These are phyloP conservation scores for Arthrobotrys megalospora DNA, from an alignment of 2,329 filamentous ascomycete species.

Conservation along the genomic window DNA sequence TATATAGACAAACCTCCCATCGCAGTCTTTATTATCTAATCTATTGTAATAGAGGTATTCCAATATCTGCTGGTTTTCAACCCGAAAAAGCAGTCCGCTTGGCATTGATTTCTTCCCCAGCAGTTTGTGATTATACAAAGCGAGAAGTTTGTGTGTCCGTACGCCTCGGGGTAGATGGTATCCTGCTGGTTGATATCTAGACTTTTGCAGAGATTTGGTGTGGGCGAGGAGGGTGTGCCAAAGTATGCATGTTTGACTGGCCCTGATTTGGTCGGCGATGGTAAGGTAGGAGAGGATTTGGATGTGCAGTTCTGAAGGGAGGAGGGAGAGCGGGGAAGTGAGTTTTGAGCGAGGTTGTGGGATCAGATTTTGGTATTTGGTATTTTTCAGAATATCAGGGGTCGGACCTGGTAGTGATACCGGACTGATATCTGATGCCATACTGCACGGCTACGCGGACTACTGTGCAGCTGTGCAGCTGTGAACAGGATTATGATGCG, in stretches of 20 bases:
- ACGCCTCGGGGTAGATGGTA: not conserved
- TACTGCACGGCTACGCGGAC: too few species aligned
- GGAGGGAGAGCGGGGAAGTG: slow-evolving; percentile 13
- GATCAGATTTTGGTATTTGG: not conserved
- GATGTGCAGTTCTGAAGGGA: slow-evolving; percentile 37
- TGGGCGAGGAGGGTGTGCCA: slow-evolving; percentile 24
- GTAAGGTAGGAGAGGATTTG: slow-evolving; percentile 32
- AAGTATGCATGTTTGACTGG: slow-evolving; percentile 35
- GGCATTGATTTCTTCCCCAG: not conserved
- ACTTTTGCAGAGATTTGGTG: slow-evolving; percentile 3
- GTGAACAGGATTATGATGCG: too few species aligned
- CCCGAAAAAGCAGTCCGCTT: slow-evolving; percentile 7
- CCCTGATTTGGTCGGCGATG: slow-evolving; percentile 34
- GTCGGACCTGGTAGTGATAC: too few species aligned
- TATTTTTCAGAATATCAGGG: too few species aligned
- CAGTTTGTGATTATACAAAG: not conserved
- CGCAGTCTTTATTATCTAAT: not conserved
- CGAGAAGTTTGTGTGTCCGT: slow-evolving; percentile 25
- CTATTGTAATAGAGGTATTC: not conserved
- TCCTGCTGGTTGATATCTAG: slow-evolving; percentile 11
- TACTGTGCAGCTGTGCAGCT: too few species aligned
- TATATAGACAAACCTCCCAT: not conserved
- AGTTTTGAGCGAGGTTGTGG: not conserved
- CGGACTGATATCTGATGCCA: too few species aligned
- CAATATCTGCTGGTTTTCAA: not conserved